Conservation (phyloP, 2,329 filamentous ascomycete species). For the Boeremia lycopersici region DNA sequence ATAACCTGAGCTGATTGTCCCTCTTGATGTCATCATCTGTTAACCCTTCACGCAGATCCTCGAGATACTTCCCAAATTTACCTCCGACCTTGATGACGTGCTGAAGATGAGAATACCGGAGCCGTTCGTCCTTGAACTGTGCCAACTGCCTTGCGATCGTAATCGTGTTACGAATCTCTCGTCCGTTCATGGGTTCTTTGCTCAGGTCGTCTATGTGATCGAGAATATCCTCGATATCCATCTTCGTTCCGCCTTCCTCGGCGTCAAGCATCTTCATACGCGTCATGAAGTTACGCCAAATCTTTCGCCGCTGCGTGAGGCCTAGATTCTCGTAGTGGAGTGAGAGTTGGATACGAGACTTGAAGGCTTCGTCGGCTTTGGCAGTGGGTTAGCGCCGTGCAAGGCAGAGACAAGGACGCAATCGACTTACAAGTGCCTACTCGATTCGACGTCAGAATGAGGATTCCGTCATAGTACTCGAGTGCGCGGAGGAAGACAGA, state of each 20-base stretch:
- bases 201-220: conserved; percentile 43
- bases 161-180: conserved; percentile 51
- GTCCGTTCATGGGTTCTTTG: conserved; percentile 42
- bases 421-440: too few relatives aligned
- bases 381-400: too few relatives aligned
- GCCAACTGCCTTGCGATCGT: conserved; percentile 44
- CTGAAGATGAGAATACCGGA: neutral
- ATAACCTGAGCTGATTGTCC: too few relatives aligned
- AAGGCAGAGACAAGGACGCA: too few relatives aligned
- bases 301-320: conserved; percentile 29
- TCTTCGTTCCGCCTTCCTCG: neutral
- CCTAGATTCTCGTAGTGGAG: conserved; percentile 53
- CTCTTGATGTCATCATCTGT: neutral
- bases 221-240: neutral
- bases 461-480: too few relatives aligned
- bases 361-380: too few relatives aligned
- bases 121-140: neutral
- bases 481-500: too few relatives aligned
- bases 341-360: too few relatives aligned
- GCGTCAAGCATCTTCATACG: neutral
- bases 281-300: neutral
- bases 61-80: neutral
- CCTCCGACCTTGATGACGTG: neutral
- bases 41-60: neutral
- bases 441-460: too few relatives aligned